Evolutionary conservation across 1,284 basidiomycete genomes (phyloP).

Genomic region (Tilletia indica): DNA sequence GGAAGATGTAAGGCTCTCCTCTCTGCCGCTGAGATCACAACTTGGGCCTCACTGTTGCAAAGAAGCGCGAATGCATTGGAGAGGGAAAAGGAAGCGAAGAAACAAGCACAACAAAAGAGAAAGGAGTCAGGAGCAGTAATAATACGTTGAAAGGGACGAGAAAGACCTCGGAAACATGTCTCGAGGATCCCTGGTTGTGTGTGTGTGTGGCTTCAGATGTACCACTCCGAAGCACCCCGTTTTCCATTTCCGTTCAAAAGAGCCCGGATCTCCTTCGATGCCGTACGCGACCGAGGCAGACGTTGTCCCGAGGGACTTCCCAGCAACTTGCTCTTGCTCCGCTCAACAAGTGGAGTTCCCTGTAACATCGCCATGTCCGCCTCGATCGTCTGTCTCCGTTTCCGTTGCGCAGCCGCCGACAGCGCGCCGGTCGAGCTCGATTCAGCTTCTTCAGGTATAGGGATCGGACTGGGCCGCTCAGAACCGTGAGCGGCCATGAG

Average conservation of each 20-base stretch:
- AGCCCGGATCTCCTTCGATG: constrained; percentile 8
- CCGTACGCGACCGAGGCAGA: neutral
- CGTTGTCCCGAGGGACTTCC: neutral
- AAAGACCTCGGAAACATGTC: neutral
- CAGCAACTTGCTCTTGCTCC: constrained; percentile 13
- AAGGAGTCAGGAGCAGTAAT: neutral
- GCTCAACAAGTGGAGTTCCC: constrained; percentile 17
- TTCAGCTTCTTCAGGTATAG: neutral
- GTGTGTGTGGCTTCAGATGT: neutral
- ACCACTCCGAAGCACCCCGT: constrained; percentile 1
- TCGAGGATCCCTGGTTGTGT: no score
- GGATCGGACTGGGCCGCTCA: neutral
- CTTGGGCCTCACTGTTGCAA: no score
- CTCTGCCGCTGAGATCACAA: no score
- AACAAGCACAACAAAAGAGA: neutral
- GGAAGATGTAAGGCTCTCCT: no score
- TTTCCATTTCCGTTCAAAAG: constrained; percentile 10
- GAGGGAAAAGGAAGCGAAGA: neutral
- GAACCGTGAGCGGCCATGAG: neutral
- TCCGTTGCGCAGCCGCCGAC: neutral
- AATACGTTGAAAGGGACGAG: neutral
- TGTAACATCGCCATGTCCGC: constrained; percentile 33
- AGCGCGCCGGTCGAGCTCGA: neutral
- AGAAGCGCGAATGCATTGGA: neutral
- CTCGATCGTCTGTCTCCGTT: constrained; percentile 14